Evolutionary conservation across 148 eudicot species (phyloP).

Genomic region (Polygonum maritimum): DNA sequence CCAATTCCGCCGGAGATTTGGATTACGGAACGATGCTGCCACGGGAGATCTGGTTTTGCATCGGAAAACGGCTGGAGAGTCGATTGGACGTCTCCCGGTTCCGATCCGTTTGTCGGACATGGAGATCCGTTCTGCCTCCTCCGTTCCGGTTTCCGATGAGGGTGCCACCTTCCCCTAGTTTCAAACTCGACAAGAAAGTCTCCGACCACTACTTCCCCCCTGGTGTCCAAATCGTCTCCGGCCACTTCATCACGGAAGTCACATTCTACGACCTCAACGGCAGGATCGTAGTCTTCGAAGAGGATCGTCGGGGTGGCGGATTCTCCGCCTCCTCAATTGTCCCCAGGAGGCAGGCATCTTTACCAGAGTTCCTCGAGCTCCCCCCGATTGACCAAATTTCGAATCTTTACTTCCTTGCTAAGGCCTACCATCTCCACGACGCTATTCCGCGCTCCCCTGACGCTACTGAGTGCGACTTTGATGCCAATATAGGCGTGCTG

Average conservation of each 20-base stretch:
- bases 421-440: not conserved
- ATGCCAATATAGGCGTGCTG: not conserved
- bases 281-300: not conserved
- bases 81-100: not conserved
- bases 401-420: not conserved
- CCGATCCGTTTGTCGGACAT: not conserved
- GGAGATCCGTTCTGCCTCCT: not conserved
- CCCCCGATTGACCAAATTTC: not conserved
- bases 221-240: too few relatives aligned
- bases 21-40: too few relatives aligned
- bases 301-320: not conserved
- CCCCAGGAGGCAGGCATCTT: not conserved
- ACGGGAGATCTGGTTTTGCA: not conserved
- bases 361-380: not conserved
- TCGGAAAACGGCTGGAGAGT: not conserved
- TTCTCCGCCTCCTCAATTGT: not conserved
- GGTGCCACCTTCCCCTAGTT: not conserved
- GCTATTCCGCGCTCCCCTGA: not conserved
- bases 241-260: not conserved
- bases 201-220: not conserved
- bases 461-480: too few relatives aligned
- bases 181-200: not conserved
- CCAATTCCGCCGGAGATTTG: too few relatives aligned
- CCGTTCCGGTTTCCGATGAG: not conserved
- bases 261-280: not conserved